A percentile compares a stretch with the other conserved stretches of the same genome.
Evolutionary conservation across 2,329 filamentous ascomycete genomes (phyloP).

Genomic region (Aspergillus eucalypticola): DNA sequence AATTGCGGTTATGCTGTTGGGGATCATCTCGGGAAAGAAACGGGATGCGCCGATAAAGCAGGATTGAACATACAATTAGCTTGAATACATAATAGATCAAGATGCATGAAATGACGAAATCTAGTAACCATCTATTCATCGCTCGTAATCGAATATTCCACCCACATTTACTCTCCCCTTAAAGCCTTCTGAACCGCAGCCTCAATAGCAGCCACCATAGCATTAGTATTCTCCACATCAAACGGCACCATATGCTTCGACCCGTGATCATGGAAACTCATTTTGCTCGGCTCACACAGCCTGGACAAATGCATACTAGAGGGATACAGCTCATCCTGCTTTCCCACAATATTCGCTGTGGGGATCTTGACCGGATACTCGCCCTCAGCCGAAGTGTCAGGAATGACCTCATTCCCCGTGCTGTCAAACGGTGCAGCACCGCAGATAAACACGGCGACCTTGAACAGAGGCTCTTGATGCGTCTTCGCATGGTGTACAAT

Average conservation of each 20-base stretch:
- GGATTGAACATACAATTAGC: conserved; percentile 1
- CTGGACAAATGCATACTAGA: conserved; percentile 32
- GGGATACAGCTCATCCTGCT: conserved; percentile 35
- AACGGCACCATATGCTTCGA: conserved; percentile 37
- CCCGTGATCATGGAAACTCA: conserved; percentile 39
- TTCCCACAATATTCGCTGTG: conserved; percentile 43
- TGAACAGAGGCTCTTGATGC: conserved; percentile 29
- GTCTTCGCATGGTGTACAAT: conserved; percentile 26
- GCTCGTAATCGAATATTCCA: not conserved
- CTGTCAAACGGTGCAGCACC: conserved; percentile 28
- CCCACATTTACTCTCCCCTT: conserved; percentile 1
- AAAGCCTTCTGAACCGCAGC: conserved; percentile 27
- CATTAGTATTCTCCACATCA: conserved; percentile 31
- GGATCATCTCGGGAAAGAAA: conserved; percentile 11
- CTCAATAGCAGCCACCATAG: conserved; percentile 30
- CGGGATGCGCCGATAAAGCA: conserved; percentile 12
- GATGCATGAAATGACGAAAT: not conserved
- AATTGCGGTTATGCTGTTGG: conserved; percentile 25
- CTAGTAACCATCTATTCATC: not conserved
- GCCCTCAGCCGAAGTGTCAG: conserved; percentile 2
- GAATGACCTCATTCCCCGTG: conserved; percentile 22
- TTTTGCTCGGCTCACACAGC: conserved; percentile 36
- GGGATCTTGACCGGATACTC: conserved; percentile 34
- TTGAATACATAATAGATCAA: not conserved
- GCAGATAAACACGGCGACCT: conserved; percentile 35